Conservation (phyloP, 768 basidiomycete genomes). For the Polyporus arcularius region DNA sequence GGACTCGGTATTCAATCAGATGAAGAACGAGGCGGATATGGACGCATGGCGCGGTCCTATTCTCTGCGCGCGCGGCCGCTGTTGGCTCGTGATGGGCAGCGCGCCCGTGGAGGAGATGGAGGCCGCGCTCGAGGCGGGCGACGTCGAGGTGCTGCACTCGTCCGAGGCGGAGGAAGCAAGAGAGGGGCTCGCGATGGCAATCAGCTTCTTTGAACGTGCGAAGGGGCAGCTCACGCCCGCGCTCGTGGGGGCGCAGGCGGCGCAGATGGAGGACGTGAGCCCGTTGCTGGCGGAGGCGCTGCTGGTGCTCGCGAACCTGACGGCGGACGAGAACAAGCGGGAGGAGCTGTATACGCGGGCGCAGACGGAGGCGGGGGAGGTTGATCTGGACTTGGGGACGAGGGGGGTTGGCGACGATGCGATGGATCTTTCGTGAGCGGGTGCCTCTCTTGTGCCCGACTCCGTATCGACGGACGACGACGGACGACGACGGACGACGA, state of each 20-base stretch:
- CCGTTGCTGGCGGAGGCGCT: conserved; percentile 54
- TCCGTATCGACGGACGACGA: background rate
- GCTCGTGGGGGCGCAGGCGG: background rate
- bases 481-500: background rate
- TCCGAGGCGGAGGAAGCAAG: conserved; percentile 60
- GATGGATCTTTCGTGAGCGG: conserved; percentile 1
- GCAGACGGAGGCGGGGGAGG: conserved; percentile 46
- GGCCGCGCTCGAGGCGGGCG: conserved; percentile 48
- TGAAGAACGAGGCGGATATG: conserved; percentile 61
- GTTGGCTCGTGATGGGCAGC: conserved; percentile 58
- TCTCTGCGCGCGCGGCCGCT: conserved; percentile 50
- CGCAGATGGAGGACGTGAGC: conserved; percentile 15
- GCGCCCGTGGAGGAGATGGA: conserved; percentile 59
- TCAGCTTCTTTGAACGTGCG: conserved; percentile 36
- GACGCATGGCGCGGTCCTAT: conserved; percentile 51
- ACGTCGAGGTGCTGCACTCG: conserved; percentile 38
- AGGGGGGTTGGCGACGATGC: background rate
- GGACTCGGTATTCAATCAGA: conserved; percentile 61
- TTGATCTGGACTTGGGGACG: background rate
- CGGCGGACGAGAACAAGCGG: conserved; percentile 44
- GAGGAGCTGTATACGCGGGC: conserved; percentile 57
- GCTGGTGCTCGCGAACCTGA: conserved; percentile 60
- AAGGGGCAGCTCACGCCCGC: conserved; percentile 20
- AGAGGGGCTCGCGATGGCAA: conserved; percentile 48
- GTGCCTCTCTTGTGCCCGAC: background rate